Base-by-base conservation (phyloP, 345 rosid species). In the Sapria himalayana region DNA sequence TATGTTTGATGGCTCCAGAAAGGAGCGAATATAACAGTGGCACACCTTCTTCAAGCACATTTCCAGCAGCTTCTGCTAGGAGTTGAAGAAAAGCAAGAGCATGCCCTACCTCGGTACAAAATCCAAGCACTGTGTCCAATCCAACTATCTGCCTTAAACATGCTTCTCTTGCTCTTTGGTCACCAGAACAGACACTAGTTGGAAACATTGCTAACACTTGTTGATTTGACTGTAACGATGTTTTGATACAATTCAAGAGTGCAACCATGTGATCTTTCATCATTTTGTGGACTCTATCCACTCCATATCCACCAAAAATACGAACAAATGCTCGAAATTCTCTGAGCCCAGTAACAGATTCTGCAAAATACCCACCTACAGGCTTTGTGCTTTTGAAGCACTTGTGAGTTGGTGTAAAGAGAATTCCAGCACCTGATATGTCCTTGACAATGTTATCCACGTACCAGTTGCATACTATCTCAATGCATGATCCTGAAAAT, bases 341-440 rank as follows among this genome's bases (percentile, higher is more conserved):
- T 66, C 73, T 53, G 33, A 70, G 73, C 54, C 75, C 99, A 36
- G 95, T 79, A 50, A 89, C 93, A 1, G 95, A 89, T 66, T 89
- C 99, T 1, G 95, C 99, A 74, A 84, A 89, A 61, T 84, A 89
- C 58, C 99, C 99, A 46, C 93, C 95, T 36, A 89, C 92, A 45
- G 95, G 99, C 65, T 93, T 79, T 15, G 81, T 73, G 71, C 99
- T 89, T 67, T 84, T 84, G 63, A 89, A 84, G 81, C 81, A 74
- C 59, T 60, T 70, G 48, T 77, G 99, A 55, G 70, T 62, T 3
- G 99, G 95, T 37, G 95, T 75, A 25, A 84, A 89, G 51, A 89
- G 74, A 62, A 84, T 80, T 66, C 95, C 93, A 46, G 93, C 93
- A 51, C 85, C 86, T 24, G 93, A 79, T 44, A 70, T 54, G 57